phyloP scores from a whole-genome alignment of 2,329 filamentous ascomycete species.

The Beauveria brongniartii region DNA sequence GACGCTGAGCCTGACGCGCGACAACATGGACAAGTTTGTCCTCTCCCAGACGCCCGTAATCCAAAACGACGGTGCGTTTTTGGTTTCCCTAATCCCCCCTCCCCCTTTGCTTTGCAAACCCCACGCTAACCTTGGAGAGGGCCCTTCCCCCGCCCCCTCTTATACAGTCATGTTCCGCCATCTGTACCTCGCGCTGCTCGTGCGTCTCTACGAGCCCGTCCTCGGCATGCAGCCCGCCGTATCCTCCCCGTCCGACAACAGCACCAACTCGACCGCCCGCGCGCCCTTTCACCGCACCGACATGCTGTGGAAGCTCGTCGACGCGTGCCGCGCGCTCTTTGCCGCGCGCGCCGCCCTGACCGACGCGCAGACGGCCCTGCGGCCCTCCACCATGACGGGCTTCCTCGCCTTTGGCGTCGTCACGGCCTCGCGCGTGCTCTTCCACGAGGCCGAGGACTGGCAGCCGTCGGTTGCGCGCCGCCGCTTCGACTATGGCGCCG shows the following conservation, averaged over 20 bases:
- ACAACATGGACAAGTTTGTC: conserved; percentile 7
- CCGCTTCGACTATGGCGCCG: background rate
- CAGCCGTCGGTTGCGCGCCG: background rate
- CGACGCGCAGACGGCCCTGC: background rate
- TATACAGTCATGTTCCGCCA: conserved; percentile 8
- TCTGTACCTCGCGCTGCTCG: conserved; percentile 19
- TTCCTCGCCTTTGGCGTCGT: conserved; percentile 1
- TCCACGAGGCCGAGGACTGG: conserved; percentile 9
- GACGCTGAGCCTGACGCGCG: background rate
- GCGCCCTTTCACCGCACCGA: conserved; percentile 4
- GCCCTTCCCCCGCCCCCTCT: background rate
- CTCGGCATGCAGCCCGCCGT: conserved; percentile 17
- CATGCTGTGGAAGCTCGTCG: conserved; percentile 6
- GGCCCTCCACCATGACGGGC: conserved; percentile 6
- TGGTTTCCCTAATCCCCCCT: background rate
- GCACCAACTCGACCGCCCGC: background rate
- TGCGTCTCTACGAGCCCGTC: conserved; percentile 24
- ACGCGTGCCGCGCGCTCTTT: background rate
- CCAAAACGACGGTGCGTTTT: background rate
- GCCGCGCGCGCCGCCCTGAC: background rate
- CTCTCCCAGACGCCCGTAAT: background rate
- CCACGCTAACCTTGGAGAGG: background rate
- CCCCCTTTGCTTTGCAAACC: no score
- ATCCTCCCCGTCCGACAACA: background rate
- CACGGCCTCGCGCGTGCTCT: conserved; percentile 3